These are phyloP conservation scores for Shiraia bambusicola DNA, from an alignment of 2,329 filamentous ascomycete genomes.

Conservation along the genomic window DNA sequence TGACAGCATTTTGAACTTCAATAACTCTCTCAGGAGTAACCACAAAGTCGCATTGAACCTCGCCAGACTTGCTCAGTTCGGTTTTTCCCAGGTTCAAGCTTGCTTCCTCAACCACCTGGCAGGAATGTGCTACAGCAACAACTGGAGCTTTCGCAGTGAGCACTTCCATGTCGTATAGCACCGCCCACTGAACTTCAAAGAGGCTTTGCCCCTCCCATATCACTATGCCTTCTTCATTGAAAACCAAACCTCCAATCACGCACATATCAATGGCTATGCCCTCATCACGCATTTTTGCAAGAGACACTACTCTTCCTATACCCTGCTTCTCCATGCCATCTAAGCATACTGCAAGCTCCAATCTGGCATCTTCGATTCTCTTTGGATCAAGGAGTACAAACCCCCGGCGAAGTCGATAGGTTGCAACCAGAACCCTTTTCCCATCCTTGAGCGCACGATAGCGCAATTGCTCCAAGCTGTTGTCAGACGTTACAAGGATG, in stretches of 20 bases:
- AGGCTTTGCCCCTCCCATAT: slow-evolving; percentile 47
- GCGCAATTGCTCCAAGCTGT: slow-evolving; percentile 48
- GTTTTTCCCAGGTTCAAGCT: slow-evolving; percentile 21
- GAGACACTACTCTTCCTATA: slow-evolving; percentile 38
- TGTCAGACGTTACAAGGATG: slow-evolving; percentile 49
- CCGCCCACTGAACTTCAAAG: slow-evolving; percentile 50
- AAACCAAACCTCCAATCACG: slow-evolving; percentile 45
- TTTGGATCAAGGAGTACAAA: slow-evolving; percentile 47
- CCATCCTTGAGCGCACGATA: slow-evolving; percentile 44
- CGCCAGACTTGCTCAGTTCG: slow-evolving; percentile 35
- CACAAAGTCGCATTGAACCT: slow-evolving; percentile 48
- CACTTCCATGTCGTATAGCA: slow-evolving; percentile 41
- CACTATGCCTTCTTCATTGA: slow-evolving; percentile 43
- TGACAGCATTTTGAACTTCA: slow-evolving; percentile 29
- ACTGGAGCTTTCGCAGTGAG: slow-evolving; percentile 30
- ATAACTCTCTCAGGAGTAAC: slow-evolving; percentile 41
- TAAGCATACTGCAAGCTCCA: slow-evolving; percentile 42
- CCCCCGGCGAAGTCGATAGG: slow-evolving; percentile 46
- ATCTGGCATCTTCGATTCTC: slow-evolving; percentile 27
- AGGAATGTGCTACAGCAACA: slow-evolving; percentile 45
- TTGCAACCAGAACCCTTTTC: slow-evolving; percentile 47
- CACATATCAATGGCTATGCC: slow-evolving; percentile 39
- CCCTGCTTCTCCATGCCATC: slow-evolving; percentile 49
- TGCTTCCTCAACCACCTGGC: slow-evolving; percentile 45
- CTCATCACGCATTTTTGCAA: slow-evolving; percentile 40